Evolutionary conservation across 2,329 filamentous ascomycete genomes (phyloP), one percentile per base, ranked within the genome.

Genomic region (Westerdykella sp.): DNA sequence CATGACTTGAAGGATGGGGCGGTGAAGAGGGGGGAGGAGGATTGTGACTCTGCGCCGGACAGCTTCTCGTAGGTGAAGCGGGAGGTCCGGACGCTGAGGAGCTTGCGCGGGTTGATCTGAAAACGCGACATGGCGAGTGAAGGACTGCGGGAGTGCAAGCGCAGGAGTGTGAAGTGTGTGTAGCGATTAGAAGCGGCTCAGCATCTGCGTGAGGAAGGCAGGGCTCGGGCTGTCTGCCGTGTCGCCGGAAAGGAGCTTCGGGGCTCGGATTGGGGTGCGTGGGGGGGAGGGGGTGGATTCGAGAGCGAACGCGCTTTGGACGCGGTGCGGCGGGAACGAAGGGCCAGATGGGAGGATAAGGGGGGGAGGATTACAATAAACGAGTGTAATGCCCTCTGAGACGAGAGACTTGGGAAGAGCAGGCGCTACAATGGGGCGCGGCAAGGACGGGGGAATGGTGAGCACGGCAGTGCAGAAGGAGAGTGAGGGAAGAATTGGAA

Each of bases 31-130:
- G 66, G 65, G 34, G 66, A 68, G n/a, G 58, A 56, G 50, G 51
- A 55, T 56, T 68, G 65, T 57, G 62, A 68, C 45, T 71, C 69
- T 48, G 55, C 60, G 47, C 60, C 63, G 37, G 70, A 70, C 43
- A 74, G 53, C 55, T 67, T 67, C 52, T 73, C 70, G 60, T 74
- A 74, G 46, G 64, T 63, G 63, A 72, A 69, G 56, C 61, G 64
- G n/a, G n/a, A 18, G 44, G 65, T 66, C 46, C 64, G 59, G 44
- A 67, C 61, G 7, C 32, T 18, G 51, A 73, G 65, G 50, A 73
- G 58, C 48, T 71, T 71, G 47, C 70, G 60, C 18, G 71, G 71
- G 47, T 73, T 72, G 50, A 70, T 54, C 46, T 66, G 61, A 51
- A 68, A 67, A 50, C 71, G 62, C 49, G 59, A 59, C 60, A 63